Base-by-base conservation (phyloP, 495 filamentous ascomycete species). In the Penicillium paradoxum region DNA sequence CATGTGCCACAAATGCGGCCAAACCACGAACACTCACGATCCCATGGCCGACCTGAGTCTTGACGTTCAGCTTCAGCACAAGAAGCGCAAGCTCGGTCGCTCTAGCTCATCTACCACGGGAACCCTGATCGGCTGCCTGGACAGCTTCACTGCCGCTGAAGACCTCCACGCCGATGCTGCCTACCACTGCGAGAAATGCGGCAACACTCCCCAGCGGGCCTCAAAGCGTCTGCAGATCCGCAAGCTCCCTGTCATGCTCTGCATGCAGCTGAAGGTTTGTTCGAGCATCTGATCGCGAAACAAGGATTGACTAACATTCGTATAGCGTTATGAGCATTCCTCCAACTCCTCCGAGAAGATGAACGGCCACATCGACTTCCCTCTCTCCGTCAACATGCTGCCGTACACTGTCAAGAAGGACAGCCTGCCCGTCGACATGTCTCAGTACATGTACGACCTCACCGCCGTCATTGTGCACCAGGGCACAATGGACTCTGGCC, bases 31-130 rank as follows among this genome's bases (percentile, higher is more conserved):
- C 44, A 83, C 89, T 14, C 77, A 86, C 49, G 89, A 96, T 58
- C 89, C 89, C 11, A 88, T 96, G 64, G 83, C 93, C 49, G 90
- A 96, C 58, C 78, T 96, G 11, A 89, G 84, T 60, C 78, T 96
- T 25, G 89, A 90, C 42, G 76, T 96, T 6, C 84, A 90, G 53
- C 57, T 72, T 5, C 72, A 78, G 21, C 70, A 71, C 19, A 80
- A 79, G 54, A 77, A 75, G 53, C 73, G 77, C 25, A 79, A 79
- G 53, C 66, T 77, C 55, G 73, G 73, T 29, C 72, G 70, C 37
- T 52, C 59, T 3, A 64, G 51, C 15, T 37, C 60, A 6, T 65
- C 67, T 17, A 60, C 74, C 1, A 69, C 75, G 13, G 73, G 87
- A 34, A 85, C 82, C 8, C 70, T 96, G 8, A 78, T 83, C 47